Evolutionary conservation across 116 monocot species (phyloP).

Genomic region (Posidonia oceanica): DNA sequence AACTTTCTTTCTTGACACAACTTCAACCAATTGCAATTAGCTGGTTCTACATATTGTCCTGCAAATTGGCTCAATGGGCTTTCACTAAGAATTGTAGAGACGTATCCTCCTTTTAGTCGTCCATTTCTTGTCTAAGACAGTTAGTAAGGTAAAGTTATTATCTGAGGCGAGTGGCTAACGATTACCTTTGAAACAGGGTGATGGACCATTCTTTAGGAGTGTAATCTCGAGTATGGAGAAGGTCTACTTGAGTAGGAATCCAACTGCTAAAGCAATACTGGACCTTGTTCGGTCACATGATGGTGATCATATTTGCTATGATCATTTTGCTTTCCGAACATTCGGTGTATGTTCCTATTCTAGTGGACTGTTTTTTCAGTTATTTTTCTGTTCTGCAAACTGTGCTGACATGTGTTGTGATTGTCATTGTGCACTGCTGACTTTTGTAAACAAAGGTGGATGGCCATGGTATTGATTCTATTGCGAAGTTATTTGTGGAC

Average conservation of each 20-base stretch:
- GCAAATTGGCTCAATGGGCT: no score
- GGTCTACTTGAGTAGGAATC: slow-evolving; percentile 65
- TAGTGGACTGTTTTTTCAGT: not conserved
- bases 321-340: slow-evolving; percentile 93
- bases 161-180: not conserved
- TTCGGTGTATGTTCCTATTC: slow-evolving; percentile 49
- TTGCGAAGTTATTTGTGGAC: slow-evolving; percentile 76
- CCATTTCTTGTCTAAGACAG: no score
- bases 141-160: no score
- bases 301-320: slow-evolving; percentile 61
- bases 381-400: not conserved
- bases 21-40: no score
- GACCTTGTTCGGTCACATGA: slow-evolving; percentile 54
- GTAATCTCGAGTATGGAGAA: slow-evolving; percentile 73
- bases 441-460: slow-evolving; percentile 36
- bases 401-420: not conserved
- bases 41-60: no score
- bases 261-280: slow-evolving; percentile 73
- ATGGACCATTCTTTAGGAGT: slow-evolving; percentile 44
- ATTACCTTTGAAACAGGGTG: slow-evolving; percentile 23
- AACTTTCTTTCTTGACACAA: no score
- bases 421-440: no score
- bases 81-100: no score
- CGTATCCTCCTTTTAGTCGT: no score
- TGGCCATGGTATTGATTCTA: slow-evolving; percentile 85